Evolutionary conservation across 345 rosid species (phyloP), one percentile per base, ranked within the genome.

Genomic region (Salix dunnii): DNA sequence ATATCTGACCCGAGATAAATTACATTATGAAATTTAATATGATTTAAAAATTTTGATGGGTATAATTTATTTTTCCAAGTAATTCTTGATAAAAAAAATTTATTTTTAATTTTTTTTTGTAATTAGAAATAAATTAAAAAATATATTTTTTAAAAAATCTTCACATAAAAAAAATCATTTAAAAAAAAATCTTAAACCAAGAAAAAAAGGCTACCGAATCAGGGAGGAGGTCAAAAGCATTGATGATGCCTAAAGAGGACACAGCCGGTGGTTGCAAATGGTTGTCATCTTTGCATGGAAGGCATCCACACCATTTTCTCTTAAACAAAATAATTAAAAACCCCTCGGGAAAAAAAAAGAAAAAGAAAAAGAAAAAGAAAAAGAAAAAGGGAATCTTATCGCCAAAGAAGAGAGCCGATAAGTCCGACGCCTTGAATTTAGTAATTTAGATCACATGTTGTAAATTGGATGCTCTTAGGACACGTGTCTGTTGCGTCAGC

Each of bases 381-480:
- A 38, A 69, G 20, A 55, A 62, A 43, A 12, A 42, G 30, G 81
- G 85, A 86, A 85, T 82, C 81, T 84, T 75, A 70, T 80, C 84
- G 55, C 25, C 70, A 30, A 12, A 48, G 60, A 20, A 21, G 63
- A 53, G 2, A n/a, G 28, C 61, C 11, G 13, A 10, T 9, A 7
- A 16, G 55, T 49, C 2, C 55, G 21, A 48, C 14, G 53, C 53
- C 0, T 18, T 6, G 25, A n/a, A 27, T 7, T 68, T 30, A 49
- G n/a, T n/a, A 2, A 5, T 49, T 75, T 68, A 58, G 58, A 43
- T 38, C 78, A 69, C 72, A 36, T 31, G 78, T 48, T 43, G 13
- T 9, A 67, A 78, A 48, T 40, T 2, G 21, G 70, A 53, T 68
- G 64, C 72, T 33, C 42, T 7, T 16, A 3, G 5, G 77, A 76